Base-by-base conservation (phyloP, 495 filamentous ascomycete species). In the Podospora appendiculata region DNA sequence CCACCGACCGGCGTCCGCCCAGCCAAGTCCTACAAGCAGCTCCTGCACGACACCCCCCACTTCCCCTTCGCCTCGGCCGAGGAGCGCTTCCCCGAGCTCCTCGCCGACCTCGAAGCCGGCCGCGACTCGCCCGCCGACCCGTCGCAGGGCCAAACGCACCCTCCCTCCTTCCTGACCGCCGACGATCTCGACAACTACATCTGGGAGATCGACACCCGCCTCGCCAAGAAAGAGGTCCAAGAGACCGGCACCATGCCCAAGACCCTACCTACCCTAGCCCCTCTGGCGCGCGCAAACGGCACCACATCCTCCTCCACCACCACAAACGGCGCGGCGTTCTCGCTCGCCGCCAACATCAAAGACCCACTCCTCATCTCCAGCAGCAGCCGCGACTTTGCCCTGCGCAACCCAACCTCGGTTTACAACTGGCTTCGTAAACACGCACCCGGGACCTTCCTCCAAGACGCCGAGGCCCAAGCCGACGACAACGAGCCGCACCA, bases 361-460 rank as follows among this genome's bases (percentile, higher is more conserved):
- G 13, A 70, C 69, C 36, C 69, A 72, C 42, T 60, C 69, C 13
- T 59, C 8, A 11, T 49, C 51, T 41, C 69, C 63, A 39, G 65
- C 62, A 47, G 69, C 65, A 47, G 69, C 65, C 47, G 77, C 63
- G 86, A 90, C 48, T 76, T 82, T 39, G 74, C 79, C 14, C 68
- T 89, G 5, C 80, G 81, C 32, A 96, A 95, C 59, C 89, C 87
- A 0, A 83, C 87, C 38, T 89, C 85, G 25, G 88, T 94, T 2
- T 89, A 90, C 71, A 93, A 92, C 66, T 96, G 91, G 91, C 72
- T 96, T 18, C 80, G 88, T 35, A 81, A 83, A 52, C 81, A 94
- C 61, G 86, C 89, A 51, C 90, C 90, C 0, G 81, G 90, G 52
- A 85, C 86, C 17, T 93, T 91, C 70, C 70, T 94, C 0, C 87